Base-by-base conservation (phyloP, 2,329 filamentous ascomycete species). In the Myriosclerotinia scirpicola region DNA sequence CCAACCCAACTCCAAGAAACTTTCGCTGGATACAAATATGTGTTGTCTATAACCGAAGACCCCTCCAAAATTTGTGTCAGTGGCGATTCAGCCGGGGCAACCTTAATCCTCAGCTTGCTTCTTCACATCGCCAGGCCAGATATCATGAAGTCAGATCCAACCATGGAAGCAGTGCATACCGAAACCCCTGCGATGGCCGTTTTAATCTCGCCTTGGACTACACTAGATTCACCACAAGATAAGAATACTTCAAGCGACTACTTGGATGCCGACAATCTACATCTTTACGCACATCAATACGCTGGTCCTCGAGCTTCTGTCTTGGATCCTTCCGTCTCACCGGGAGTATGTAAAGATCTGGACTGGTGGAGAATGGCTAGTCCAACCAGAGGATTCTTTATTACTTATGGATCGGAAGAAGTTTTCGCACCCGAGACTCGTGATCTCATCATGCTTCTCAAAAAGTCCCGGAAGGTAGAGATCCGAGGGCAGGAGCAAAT, bases 141-240 rank as follows among this genome's bases (percentile, higher is more conserved):
- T n/a, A 38, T 65, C 46, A 9, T 40, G 40, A 52, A 42, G 22
- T n/a, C 65, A 44, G 52, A 44, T 40, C 17, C 38, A 5, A 17
- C 54, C 30, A 48, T 53, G 54, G 38, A 50, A 17, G 59, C 46
- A 12, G 66, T 36, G 56, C 68, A 46, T 62, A 58, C 64, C 1
- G 74, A 54, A 67, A 36, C 64, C 42, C 87, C 87, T 0, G 85
- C 81, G 2, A 79, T 93, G 73, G 90, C 89, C 2, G 81, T 88
- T 30, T 81, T 95, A 68, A 91, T 96, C 68, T 93, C 90, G 12
- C 92, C 92, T 0, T 96, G 92, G 92, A 83, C 88, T 15, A 90
- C 88, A 1, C 84, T 96, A 52, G 81, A 91, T 50, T 92, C 90
- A 0, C 78, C 81, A 8, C 83, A 85, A 63, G 89, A 93, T 73